Percentiles rank a stretch among this genome's conserved stretches.
Conservation (phyloP, 306 rosid species). For the Vigna nakashimae region DNA sequence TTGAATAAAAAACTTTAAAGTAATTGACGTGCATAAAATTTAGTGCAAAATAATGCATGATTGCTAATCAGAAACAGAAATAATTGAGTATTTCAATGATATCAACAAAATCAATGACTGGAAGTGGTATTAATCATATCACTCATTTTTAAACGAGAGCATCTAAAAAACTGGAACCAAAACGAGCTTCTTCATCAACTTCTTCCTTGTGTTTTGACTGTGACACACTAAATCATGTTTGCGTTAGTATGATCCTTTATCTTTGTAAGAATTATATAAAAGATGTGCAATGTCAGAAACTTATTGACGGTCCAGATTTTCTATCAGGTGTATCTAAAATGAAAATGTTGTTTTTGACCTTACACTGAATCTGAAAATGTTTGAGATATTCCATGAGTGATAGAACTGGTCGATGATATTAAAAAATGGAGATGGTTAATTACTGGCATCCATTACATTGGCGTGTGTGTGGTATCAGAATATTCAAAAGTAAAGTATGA, state of each 20-base stretch:
- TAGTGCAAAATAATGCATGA: conserved; percentile 3
- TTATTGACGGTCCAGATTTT: not conserved
- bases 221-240: not conserved
- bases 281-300: not conserved
- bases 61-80: not conserved
- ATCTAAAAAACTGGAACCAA: not conserved
- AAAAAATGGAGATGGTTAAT: not conserved
- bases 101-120: conserved; percentile 1
- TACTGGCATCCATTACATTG: conserved; percentile 9
- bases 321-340: not conserved
- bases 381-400: conserved; percentile 14
- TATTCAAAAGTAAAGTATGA: conserved; percentile 38
- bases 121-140: not conserved
- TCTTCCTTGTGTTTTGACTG: too few species aligned
- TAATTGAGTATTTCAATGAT: not conserved
- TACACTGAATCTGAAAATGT: conserved; percentile 3
- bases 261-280: not conserved
- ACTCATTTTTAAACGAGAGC: not conserved
- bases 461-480: not conserved
- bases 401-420: not conserved
- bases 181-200: not conserved
- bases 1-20: not conserved
- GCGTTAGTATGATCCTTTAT: not conserved
- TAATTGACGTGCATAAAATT: not conserved
- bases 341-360: conserved; percentile 30